Conservation (phyloP, 176 grass and related monocot species). For the Rhipidocladum racemiflorum region DNA sequence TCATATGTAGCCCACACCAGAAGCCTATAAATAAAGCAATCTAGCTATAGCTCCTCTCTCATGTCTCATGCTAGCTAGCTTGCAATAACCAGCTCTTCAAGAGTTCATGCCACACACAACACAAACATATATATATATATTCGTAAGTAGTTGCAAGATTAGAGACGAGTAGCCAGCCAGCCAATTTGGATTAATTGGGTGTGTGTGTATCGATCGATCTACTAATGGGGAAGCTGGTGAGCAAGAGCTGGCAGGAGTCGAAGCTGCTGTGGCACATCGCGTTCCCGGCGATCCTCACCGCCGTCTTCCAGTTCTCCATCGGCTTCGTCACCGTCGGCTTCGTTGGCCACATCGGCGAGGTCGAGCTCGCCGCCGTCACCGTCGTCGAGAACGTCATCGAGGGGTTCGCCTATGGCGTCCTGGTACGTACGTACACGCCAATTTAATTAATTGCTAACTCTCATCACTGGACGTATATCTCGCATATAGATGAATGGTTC, state of each 20-base stretch:
- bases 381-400: slow-evolving; percentile 65
- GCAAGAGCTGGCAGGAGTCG: slow-evolving; percentile 60
- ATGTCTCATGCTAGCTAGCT: no score
- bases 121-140: background rate
- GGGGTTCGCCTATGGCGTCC: slow-evolving; percentile 57
- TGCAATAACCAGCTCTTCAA: background rate
- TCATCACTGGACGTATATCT: background rate
- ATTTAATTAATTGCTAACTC: background rate
- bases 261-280: slow-evolving; percentile 74
- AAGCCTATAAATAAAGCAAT: background rate
- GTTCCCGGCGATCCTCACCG: slow-evolving; percentile 67
- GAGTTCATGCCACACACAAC: background rate
- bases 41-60: background rate
- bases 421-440: slow-evolving; percentile 45
- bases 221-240: slow-evolving; percentile 36
- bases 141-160: background rate
- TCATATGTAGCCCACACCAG: background rate
- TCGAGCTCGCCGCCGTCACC: slow-evolving; percentile 70
- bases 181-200: background rate
- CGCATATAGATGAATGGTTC: background rate
- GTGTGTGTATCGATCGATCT: background rate
- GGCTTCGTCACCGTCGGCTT: slow-evolving; percentile 68
- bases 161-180: background rate
- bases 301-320: slow-evolving; percentile 79
- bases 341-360: slow-evolving; percentile 61